These are phyloP conservation scores for Penicillium sp. DNA, from an alignment of 2,329 filamentous ascomycete species.

Conservation along the genomic window DNA sequence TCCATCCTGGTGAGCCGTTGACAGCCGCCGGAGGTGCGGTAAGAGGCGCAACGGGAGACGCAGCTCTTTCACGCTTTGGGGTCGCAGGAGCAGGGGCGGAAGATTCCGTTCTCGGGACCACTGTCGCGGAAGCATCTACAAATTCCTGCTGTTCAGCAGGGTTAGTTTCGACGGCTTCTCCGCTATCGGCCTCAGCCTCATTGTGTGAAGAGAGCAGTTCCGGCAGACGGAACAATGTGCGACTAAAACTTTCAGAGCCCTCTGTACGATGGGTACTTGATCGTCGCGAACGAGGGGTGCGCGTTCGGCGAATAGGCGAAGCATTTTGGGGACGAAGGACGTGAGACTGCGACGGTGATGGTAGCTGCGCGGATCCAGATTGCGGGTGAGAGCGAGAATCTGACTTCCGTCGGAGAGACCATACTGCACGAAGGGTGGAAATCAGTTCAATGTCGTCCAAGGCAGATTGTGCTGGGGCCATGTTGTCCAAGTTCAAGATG, in stretches of 20 bases:
- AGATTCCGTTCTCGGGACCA: not conserved
- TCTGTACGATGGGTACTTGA: conserved; percentile 26
- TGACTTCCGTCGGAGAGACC: not conserved
- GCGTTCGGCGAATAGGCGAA: conserved; percentile 13
- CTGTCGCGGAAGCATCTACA: not conserved
- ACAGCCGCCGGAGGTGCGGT: conserved; percentile 2
- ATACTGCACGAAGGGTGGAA: not conserved
- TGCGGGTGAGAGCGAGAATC: not conserved
- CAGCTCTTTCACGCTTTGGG: conserved; percentile 2
- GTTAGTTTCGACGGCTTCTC: conserved; percentile 5
- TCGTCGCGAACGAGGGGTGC: conserved; percentile 26
- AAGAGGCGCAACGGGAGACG: not conserved
- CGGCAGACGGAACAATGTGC: conserved; percentile 31
- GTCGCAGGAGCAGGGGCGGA: not conserved
- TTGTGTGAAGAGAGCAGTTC: conserved; percentile 19
- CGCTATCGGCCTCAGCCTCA: conserved; percentile 15
- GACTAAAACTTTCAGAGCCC: conserved; percentile 27
- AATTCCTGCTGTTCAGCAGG: not conserved
- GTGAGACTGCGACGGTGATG: not conserved
- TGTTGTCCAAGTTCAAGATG: not conserved
- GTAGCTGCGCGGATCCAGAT: not conserved
- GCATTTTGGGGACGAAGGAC: conserved; percentile 3
- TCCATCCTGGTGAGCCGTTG: conserved; percentile 2
- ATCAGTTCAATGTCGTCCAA: conserved; percentile 1
- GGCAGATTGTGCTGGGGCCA: not conserved